These are phyloP conservation scores for Forsythia viridissima DNA, from an alignment of 257 asterid species.

Conservation along the genomic window DNA sequence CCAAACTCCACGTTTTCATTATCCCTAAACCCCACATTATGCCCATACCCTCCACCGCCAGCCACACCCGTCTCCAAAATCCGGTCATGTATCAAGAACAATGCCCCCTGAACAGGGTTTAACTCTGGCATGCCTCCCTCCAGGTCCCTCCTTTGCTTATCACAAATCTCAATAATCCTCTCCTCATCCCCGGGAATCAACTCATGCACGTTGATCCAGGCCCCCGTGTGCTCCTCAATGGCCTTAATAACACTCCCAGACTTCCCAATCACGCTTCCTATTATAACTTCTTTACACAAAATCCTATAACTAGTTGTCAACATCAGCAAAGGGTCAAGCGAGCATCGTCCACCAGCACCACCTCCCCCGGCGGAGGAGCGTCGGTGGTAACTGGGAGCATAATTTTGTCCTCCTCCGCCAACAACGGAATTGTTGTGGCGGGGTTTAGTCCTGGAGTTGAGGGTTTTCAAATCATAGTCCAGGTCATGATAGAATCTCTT, in stretches of 20 bases:
- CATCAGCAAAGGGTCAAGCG: too few species aligned
- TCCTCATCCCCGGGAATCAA: constrained; percentile 84
- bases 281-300: constrained; percentile 79
- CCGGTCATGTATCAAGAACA: constrained; percentile 82
- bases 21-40: constrained; percentile 44
- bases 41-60: constrained; percentile 6
- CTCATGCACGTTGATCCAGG: constrained; percentile 93
- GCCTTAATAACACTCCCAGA: constrained; percentile 84
- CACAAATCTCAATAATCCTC: constrained; percentile 89
- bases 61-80: constrained; percentile 60
- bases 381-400: constrained; percentile 41
- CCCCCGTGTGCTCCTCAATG: constrained; percentile 91
- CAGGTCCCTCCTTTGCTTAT: constrained; percentile 68
- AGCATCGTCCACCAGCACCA: constrained; percentile 26
- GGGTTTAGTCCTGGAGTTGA: constrained; percentile 36
- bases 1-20: constrained; percentile 48
- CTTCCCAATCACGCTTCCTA: constrained; percentile 95
- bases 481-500: constrained; percentile 70
- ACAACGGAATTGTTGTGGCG: constrained; percentile 47
- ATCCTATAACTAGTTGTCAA: constrained; percentile 77
- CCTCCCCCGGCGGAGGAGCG: constrained; percentile 37
- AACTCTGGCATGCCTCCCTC: constrained; percentile 72
- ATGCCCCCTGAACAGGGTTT: constrained; percentile 91
- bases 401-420: constrained; percentile 45
- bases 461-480: constrained; percentile 67